These are phyloP conservation scores for Ambrosiella beaveri DNA, from an alignment of 2,329 filamentous ascomycete species.

Conservation along the genomic window DNA sequence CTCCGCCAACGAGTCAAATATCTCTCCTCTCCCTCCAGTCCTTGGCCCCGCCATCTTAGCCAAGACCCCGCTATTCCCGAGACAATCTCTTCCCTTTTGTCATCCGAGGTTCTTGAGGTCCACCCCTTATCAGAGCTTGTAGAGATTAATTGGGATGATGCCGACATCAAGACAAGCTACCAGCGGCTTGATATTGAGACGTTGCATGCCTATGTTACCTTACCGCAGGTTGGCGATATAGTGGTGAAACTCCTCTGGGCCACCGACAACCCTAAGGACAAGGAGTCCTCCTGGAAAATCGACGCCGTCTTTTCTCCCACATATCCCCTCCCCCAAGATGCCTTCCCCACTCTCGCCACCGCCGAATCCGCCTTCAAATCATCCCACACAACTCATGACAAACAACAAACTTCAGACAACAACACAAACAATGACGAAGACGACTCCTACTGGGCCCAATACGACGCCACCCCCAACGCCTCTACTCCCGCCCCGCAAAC, in stretches of 20 bases:
- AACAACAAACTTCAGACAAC: background rate
- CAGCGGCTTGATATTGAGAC: slow-evolving; percentile 60
- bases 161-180: slow-evolving; percentile 42
- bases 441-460: slow-evolving; percentile 28
- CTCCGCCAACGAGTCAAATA: slow-evolving; percentile 49
- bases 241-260: slow-evolving; percentile 54
- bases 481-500: slow-evolving; percentile 32
- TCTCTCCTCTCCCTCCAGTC: slow-evolving; percentile 29
- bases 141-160: slow-evolving; percentile 52
- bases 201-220: slow-evolving; percentile 46
- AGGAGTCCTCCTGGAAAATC: slow-evolving; percentile 50
- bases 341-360: slow-evolving; percentile 22
- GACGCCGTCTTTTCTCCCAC: slow-evolving; percentile 30
- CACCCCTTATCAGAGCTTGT: slow-evolving; percentile 68
- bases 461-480: slow-evolving; percentile 47
- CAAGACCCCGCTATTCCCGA: slow-evolving; percentile 59
- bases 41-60: slow-evolving; percentile 25
- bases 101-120: slow-evolving; percentile 51
- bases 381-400: too few species aligned
- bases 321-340: background rate
- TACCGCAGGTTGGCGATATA: slow-evolving; percentile 20
- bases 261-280: slow-evolving; percentile 43
- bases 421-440: slow-evolving; percentile 13
- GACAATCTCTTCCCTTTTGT: slow-evolving; percentile 42
- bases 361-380: slow-evolving; percentile 2